Conservation (phyloP, 2,329 filamentous ascomycete genomes). For the Diaporthe sp. region DNA sequence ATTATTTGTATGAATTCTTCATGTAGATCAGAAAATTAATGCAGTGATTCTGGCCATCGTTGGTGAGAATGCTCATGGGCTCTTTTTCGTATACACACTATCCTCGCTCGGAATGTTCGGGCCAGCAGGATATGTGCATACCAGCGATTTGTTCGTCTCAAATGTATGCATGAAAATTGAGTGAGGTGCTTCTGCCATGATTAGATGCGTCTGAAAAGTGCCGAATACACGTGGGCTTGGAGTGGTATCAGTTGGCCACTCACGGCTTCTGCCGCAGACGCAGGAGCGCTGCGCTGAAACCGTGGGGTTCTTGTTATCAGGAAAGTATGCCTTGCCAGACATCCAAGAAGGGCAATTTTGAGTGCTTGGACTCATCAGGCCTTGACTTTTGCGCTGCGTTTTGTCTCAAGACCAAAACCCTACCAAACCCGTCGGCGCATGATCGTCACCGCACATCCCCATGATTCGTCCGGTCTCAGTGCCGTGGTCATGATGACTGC, state of each 20-base stretch:
- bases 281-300: slow-evolving; percentile 11
- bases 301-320: not conserved
- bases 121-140: not conserved
- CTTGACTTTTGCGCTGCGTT: not conserved
- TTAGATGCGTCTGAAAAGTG: not conserved
- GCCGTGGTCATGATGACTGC: slow-evolving; percentile 1
- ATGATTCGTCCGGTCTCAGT: slow-evolving; percentile 24
- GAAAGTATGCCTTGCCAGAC: slow-evolving; percentile 18
- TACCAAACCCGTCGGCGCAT: not conserved
- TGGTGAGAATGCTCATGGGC: not conserved
- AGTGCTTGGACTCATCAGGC: not conserved
- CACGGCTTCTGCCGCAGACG: not conserved
- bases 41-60: not conserved
- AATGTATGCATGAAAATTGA: not conserved
- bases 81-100: not conserved
- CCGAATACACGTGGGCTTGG: not conserved
- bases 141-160: slow-evolving; percentile 20
- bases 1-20: too few relatives aligned
- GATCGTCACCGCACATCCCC: slow-evolving; percentile 25
- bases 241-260: slow-evolving; percentile 2
- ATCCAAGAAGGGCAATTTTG: slow-evolving; percentile 21
- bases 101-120: not conserved
- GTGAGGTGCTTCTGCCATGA: not conserved
- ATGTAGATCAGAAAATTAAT: not conserved
- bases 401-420: slow-evolving; percentile 2